These are phyloP conservation scores for Penicillium hesseltinei DNA, from an alignment of 2,329 filamentous ascomycete species.

Conservation along the genomic window DNA sequence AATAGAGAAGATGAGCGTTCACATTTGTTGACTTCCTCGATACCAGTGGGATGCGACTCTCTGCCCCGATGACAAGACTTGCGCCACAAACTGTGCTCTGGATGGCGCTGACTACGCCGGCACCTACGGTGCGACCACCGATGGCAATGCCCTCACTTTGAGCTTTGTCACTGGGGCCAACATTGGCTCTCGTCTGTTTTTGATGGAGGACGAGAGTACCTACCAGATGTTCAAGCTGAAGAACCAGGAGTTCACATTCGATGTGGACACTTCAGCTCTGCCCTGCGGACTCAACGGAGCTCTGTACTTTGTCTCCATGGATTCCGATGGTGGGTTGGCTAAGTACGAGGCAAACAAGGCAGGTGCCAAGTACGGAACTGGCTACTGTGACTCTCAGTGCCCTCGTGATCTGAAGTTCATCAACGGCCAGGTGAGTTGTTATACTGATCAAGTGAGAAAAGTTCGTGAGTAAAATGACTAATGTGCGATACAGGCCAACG, in stretches of 20 bases:
- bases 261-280: conserved; percentile 67
- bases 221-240: conserved; percentile 66
- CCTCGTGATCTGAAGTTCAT: conserved; percentile 50
- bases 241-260: conserved; percentile 69
- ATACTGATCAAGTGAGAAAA: neutral
- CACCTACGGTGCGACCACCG: conserved; percentile 54
- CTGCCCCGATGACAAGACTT: conserved; percentile 51
- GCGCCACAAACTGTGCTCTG: conserved; percentile 57
- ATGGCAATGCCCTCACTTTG: conserved; percentile 50
- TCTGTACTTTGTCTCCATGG: conserved; percentile 64
- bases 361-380: conserved; percentile 61
- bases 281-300: conserved; percentile 71
- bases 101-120: conserved; percentile 56
- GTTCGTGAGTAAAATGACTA: neutral
- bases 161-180: conserved; percentile 48
- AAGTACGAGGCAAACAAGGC: conserved; percentile 54
- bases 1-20: neutral
- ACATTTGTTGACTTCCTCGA: neutral
- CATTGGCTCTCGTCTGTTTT: conserved; percentile 58
- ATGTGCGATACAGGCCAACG: conserved; percentile 46
- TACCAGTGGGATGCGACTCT: conserved; percentile 46
- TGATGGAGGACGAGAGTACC: conserved; percentile 60
- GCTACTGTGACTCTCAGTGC: conserved; percentile 64
- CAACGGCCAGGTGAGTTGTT: conserved; percentile 33
- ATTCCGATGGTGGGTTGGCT: conserved; percentile 57